Percentiles rank a stretch among this genome's conserved stretches.
Conservation (phyloP, 2,329 filamentous ascomycete genomes). For the Leptodontidium sp. region DNA sequence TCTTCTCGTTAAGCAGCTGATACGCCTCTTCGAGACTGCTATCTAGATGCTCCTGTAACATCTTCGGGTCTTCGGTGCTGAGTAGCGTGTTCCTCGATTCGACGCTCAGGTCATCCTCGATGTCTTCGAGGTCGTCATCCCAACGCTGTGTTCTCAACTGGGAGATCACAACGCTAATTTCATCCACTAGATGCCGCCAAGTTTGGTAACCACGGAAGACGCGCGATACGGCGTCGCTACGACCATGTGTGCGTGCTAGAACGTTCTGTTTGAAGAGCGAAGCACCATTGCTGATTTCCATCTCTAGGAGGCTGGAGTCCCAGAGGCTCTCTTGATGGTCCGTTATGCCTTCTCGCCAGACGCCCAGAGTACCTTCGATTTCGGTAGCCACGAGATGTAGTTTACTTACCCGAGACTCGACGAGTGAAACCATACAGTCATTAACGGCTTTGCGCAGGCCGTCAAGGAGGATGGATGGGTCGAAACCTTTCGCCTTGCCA, state of each 20-base stretch:
- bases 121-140: conserved; percentile 75
- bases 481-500: conserved; percentile 69
- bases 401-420: conserved; percentile 69
- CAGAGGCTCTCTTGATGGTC: conserved; percentile 68
- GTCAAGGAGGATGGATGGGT: conserved; percentile 73
- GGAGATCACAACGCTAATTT: conserved; percentile 68
- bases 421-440: conserved; percentile 67
- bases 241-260: conserved; percentile 74
- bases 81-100: conserved; percentile 72
- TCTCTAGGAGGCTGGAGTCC: conserved; percentile 69
- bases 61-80: conserved; percentile 74
- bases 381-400: conserved; percentile 71
- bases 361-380: conserved; percentile 66
- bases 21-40: conserved; percentile 65
- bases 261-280: conserved; percentile 74
- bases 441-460: conserved; percentile 75
- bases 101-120: conserved; percentile 76
- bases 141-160: conserved; percentile 73
- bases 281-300: conserved; percentile 72
- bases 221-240: conserved; percentile 69
- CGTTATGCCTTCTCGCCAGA: conserved; percentile 64
- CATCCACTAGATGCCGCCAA: conserved; percentile 79
- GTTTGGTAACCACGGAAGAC: conserved; percentile 70
- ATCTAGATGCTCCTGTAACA: conserved; percentile 67
- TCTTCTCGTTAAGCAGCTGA: conserved; percentile 62